Base-by-base conservation (phyloP, 139 green algal genomes). In the Volvox reticuliferus region DNA sequence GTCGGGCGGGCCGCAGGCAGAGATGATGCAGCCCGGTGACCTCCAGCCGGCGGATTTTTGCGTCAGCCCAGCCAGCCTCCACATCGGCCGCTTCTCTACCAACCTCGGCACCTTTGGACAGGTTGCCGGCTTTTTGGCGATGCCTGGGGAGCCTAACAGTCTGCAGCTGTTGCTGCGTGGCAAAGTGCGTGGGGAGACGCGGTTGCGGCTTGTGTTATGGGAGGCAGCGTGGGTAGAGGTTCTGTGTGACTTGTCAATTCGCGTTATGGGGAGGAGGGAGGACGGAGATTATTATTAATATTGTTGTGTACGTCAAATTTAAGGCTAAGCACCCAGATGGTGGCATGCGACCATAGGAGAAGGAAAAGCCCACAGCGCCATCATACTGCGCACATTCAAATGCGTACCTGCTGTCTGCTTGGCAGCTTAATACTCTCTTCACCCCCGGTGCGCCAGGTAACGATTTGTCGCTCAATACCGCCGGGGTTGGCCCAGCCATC, bases 1-100 rank as follows among this genome's bases (percentile, higher is more conserved):
- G 1, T 68, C 24, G 16, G 67, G 36, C 12, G 83, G 83, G 14
- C 83, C 83, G 13, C 83, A 65, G 36, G 67, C 83, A 18, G 83
- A 89, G 36, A 36, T 89, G 35, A 28, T 89, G 24, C 83, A 80
- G 36, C 67, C 36, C 17, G 83, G 83, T 12, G 83, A 89, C 14
- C 36, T 89, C 3, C 63, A 78, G 9, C 33, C 65, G 26, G 82
- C 32, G 12, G 32, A 73, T 30, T 6, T 26, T 13, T 62, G 81
- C 21, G 30, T 26, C 61, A 30, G 14, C 16, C 61, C 62, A 21
- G 55, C 61, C 19, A 81, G 32, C 14, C 32, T 61, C 1, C 76
- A 55, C 32, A 55, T 36, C 32, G 76, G 76, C 32, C 76, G 17
- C 76, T 30, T 73, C 21, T 24, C 65, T 28, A 73, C 65, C 6